A percentile compares a stretch with the other conserved stretches of the same genome.
These are phyloP conservation scores for Trametes gibbosa DNA, from an alignment of 768 basidiomycete species.

Conservation along the genomic window DNA sequence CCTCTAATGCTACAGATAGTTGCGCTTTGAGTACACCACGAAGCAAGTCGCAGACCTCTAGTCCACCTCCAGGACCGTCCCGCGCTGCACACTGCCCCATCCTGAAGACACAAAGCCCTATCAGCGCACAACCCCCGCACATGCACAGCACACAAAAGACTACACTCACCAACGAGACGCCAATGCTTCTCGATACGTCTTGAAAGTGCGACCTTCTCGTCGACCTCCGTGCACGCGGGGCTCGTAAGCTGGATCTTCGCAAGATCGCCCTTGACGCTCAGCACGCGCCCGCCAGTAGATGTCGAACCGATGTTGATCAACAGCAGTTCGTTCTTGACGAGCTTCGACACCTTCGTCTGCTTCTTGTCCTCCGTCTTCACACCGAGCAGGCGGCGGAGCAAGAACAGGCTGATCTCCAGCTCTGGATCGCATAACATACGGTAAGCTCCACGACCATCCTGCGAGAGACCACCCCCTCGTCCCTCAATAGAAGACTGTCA, in stretches of 20 bases:
- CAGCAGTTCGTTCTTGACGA: slow-evolving; percentile 86
- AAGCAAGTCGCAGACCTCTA: slow-evolving; percentile 25
- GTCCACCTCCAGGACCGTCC: slow-evolving; percentile 79
- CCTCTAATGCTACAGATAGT: slow-evolving; percentile 28
- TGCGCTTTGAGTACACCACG: slow-evolving; percentile 12
- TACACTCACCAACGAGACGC: slow-evolving; percentile 84
- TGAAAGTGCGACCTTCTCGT: slow-evolving; percentile 95
- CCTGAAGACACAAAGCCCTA: slow-evolving; percentile 30
- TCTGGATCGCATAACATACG: slow-evolving; percentile 42
- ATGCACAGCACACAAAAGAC: background rate
- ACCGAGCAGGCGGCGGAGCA: slow-evolving; percentile 93
- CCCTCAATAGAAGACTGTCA: background rate
- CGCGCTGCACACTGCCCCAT: slow-evolving; percentile 82
- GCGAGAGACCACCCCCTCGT: background rate
- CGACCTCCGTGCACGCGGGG: slow-evolving; percentile 94
- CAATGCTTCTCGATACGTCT: slow-evolving; percentile 97
- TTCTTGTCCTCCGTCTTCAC: slow-evolving; percentile 99
- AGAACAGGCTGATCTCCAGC: slow-evolving; percentile 89
- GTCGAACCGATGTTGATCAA: slow-evolving; percentile 99
- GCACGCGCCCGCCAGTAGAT: slow-evolving; percentile 92
- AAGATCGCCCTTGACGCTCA: slow-evolving; percentile 91
- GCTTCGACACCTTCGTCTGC: slow-evolving; percentile 92
- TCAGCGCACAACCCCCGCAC: background rate
- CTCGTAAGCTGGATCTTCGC: slow-evolving; percentile 93
- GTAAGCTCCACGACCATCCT: background rate